These are phyloP conservation scores for Plasmodium adleri DNA, from an alignment of 169 alveolate species.

Conservation along the genomic window DNA sequence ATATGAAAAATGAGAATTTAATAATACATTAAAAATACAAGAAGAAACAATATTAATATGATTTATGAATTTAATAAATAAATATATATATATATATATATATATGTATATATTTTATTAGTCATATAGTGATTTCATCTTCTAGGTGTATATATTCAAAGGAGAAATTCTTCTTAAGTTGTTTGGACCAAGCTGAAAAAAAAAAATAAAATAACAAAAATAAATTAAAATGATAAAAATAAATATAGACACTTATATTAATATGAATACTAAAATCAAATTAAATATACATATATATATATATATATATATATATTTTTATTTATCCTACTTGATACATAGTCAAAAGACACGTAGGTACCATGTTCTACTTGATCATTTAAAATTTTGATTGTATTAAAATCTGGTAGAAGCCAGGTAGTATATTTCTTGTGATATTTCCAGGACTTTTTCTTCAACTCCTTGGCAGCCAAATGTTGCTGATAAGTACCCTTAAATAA, in stretches of 20 bases:
- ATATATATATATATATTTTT: background rate
- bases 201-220: background rate
- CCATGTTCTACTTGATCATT: constrained; percentile 72
- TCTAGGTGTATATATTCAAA: constrained; percentile 70
- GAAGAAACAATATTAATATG: too few species aligned
- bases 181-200: constrained; percentile 74
- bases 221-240: background rate
- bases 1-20: too few species aligned
- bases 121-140: constrained; percentile 55
- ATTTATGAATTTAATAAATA: too few species aligned
- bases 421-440: constrained; percentile 78
- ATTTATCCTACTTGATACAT: constrained; percentile 52
- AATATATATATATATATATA: background rate
- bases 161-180: constrained; percentile 50
- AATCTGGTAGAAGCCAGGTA: constrained; percentile 81
- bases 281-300: background rate
- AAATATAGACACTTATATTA: background rate
- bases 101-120: background rate
- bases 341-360: constrained; percentile 68
- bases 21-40: too few species aligned
- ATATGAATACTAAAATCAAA: too few species aligned
- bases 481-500: constrained; percentile 72
- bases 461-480: constrained; percentile 81
- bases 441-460: constrained; percentile 78
- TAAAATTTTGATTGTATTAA: constrained; percentile 15